Evolutionary conservation across 2,329 filamentous ascomycete species (phyloP).

Genomic region (Microdochium nivale): DNA sequence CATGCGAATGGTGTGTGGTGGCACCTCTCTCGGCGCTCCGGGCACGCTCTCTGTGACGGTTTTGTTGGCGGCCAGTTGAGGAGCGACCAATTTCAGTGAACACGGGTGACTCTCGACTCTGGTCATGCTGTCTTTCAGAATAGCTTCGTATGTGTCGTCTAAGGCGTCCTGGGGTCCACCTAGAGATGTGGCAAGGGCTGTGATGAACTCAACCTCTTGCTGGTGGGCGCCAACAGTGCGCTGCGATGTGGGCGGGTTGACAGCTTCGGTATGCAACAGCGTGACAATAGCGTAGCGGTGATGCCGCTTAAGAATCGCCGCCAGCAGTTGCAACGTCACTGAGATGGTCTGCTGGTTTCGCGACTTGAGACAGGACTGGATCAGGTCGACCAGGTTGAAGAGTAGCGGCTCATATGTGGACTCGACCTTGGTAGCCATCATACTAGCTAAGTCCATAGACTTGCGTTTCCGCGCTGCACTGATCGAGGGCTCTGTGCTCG

Average conservation of each 20-base stretch:
- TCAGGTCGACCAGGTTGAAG: conserved; percentile 88
- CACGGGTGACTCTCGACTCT: conserved; percentile 66
- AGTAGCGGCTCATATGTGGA: conserved; percentile 69
- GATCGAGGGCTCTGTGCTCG: conserved; percentile 39
- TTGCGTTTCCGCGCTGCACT: conserved; percentile 73
- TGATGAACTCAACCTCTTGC: conserved; percentile 64
- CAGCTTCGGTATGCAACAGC: conserved; percentile 58
- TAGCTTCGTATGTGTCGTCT: conserved; percentile 62
- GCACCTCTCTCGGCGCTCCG: conserved; percentile 51
- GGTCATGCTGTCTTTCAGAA: conserved; percentile 62
- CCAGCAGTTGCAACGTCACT: conserved; percentile 80
- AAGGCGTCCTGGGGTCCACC: conserved; percentile 58
- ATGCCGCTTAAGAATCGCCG: conserved; percentile 77
- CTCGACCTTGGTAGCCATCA: conserved; percentile 68
- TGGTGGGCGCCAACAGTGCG: conserved; percentile 68
- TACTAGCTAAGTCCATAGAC: conserved; percentile 78
- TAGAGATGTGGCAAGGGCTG: conserved; percentile 58
- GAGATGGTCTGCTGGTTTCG: conserved; percentile 81
- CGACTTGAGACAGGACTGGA: conserved; percentile 77
- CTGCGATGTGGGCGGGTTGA: conserved; percentile 42
- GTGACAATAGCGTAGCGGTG: conserved; percentile 78
- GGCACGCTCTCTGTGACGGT: conserved; percentile 50
- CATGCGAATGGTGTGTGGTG: conserved; percentile 50
- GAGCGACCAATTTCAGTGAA: conserved; percentile 58
- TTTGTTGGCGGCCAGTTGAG: conserved; percentile 47